These are phyloP conservation scores for Fraxinus velutina DNA, from an alignment of 305 asterid genomes.

Conservation along the genomic window DNA sequence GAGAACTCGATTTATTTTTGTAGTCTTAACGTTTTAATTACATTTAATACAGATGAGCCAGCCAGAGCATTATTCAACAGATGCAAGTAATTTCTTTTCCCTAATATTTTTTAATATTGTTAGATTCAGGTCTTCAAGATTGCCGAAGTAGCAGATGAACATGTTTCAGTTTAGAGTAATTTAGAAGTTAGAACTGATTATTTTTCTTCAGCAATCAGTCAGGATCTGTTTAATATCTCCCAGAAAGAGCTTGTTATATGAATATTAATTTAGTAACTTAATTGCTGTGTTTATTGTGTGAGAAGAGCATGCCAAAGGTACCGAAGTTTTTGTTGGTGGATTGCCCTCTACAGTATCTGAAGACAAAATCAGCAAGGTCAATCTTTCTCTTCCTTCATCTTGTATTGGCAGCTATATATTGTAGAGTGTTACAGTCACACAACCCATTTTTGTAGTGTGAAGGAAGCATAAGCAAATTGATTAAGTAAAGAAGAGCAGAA, in stretches of 20 bases:
- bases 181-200: not conserved
- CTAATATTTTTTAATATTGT: not conserved
- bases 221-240: not conserved
- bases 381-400: slow-evolving; percentile 4
- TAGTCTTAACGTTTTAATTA: slow-evolving; percentile 9
- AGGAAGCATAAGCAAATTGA: slow-evolving; percentile 6
- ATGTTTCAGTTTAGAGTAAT: not conserved
- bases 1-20: not conserved
- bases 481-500: not conserved
- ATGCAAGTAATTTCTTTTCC: slow-evolving; percentile 27
- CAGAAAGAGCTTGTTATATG: not conserved
- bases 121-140: not conserved
- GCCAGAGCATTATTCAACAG: slow-evolving; percentile 33
- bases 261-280: not conserved
- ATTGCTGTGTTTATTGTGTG: slow-evolving; percentile 16
- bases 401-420: slow-evolving; percentile 1
- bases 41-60: slow-evolving; percentile 42
- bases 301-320: slow-evolving; percentile 48
- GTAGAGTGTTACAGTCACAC: not conserved
- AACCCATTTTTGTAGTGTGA: slow-evolving; percentile 4
- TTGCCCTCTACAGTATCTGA: slow-evolving; percentile 57
- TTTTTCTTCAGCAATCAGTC: slow-evolving; percentile 18
- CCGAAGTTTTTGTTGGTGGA: slow-evolving; percentile 87
- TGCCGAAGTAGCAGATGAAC: not conserved
- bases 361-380: slow-evolving; percentile 61